phyloP scores from a whole-genome alignment of 352 stramenopile species.

The Globisporangium viniferum region DNA sequence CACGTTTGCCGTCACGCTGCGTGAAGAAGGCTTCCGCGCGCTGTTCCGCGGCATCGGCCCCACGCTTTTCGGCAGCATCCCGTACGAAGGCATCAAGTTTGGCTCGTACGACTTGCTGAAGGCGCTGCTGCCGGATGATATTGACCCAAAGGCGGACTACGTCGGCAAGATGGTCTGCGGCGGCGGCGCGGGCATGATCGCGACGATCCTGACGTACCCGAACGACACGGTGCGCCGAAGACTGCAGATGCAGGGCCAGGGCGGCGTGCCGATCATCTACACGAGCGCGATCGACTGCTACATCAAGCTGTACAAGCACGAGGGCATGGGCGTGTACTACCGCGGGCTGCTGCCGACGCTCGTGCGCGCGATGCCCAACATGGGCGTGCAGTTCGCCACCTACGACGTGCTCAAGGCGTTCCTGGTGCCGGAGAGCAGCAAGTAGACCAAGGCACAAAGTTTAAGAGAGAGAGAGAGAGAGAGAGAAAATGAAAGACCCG shows the following conservation, averaged over 20 bases:
- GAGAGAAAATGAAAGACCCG: neutral
- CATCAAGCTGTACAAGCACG: conserved; percentile 50
- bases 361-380: conserved; percentile 82
- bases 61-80: conserved; percentile 64
- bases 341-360: conserved; percentile 73
- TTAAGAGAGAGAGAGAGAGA: conserved; percentile 12
- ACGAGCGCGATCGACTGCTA: conserved; percentile 77
- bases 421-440: conserved; percentile 18
- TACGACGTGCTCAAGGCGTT: conserved; percentile 78
- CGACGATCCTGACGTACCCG: conserved; percentile 86
- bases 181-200: conserved; percentile 75
- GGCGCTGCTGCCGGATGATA: conserved; percentile 43
- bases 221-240: conserved; percentile 85
- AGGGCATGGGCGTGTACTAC: conserved; percentile 74
- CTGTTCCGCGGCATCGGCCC: conserved; percentile 73
- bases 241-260: conserved; percentile 85
- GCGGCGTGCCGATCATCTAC: conserved; percentile 58
- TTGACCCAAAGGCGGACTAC: conserved; percentile 59
- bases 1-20: conserved; percentile 66
- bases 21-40: conserved; percentile 58
- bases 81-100: conserved; percentile 84
- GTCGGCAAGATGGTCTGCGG: conserved; percentile 70
- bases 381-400: conserved; percentile 85
- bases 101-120: conserved; percentile 76
- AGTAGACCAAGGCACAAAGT: neutral